Evolutionary conservation across 495 filamentous ascomycete genomes (phyloP).

Genomic region (Trichoderma erinaceum): DNA sequence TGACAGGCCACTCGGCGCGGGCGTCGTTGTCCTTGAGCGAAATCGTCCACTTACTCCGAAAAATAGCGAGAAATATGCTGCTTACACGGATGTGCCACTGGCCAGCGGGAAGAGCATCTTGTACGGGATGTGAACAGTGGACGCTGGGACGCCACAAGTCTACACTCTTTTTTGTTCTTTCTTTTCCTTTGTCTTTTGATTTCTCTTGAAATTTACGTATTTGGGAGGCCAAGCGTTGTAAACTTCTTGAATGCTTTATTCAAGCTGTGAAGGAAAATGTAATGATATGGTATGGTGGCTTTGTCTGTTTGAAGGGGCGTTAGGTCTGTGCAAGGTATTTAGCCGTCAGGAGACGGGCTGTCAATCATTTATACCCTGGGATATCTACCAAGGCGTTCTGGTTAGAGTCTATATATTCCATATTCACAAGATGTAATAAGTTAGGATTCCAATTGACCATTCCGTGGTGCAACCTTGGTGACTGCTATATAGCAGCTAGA

Average conservation of each 20-base stretch:
- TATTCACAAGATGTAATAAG: too few species aligned
- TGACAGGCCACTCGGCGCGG: conserved; percentile 16
- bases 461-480: too few species aligned
- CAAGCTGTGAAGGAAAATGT: not conserved
- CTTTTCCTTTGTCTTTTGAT: not conserved
- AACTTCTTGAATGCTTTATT: not conserved
- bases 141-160: not conserved
- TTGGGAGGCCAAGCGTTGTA: not conserved
- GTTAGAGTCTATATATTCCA: not conserved
- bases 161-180: not conserved
- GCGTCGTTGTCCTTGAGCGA: not conserved
- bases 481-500: too few species aligned
- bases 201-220: not conserved
- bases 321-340: not conserved
- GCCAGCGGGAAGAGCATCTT: conserved; percentile 18
- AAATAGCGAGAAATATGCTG: not conserved
- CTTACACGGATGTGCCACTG: conserved; percentile 13
- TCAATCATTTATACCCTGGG: not conserved
- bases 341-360: not conserved
- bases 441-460: too few species aligned
- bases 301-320: not conserved
- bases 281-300: not conserved
- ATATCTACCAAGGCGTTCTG: not conserved
- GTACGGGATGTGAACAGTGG: conserved; percentile 10
- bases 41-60: not conserved